Base-by-base conservation (phyloP, 805 yeast species). In the Zygoascus bituminiphila region DNA sequence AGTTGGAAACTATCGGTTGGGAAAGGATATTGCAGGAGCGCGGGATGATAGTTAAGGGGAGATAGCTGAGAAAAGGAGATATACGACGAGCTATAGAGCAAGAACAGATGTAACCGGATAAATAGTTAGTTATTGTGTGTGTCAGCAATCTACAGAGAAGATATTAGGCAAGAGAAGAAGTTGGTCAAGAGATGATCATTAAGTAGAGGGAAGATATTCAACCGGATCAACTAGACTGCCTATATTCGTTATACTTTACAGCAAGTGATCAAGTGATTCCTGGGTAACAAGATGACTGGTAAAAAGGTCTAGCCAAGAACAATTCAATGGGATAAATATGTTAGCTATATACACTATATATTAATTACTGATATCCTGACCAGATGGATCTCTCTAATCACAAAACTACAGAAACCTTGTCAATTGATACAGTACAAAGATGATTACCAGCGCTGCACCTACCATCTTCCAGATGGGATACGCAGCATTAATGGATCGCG, bases 1-100 rank as follows among this genome's bases (percentile, higher is more conserved):
- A 9, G 86, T 88, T 57, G 95, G 94, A 15, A 85, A 82, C 62
- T 89, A 89, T 68, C 78, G 87, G 60, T 71, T 91, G 40, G 98
- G 98, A 15, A 53, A 54, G 49, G 59, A 53, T 37, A 55, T 52
- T 19, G 51, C 48, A n/a, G 55, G 57, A 9, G 51, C 23, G 29
- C 40, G 45, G 31, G 38, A 45, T 40, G 14, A 41, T 14, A 20
- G 19, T 8, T 15, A 24, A 12, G 22, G 20, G 7, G 29, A 12
- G 29, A 25, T 25, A 25, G 10, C 29, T n/a, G n/a, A n/a, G n/a
- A n/a, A n/a, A n/a, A 12, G 29, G 29, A 25, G 29, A 29, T 29
- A 29, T 29, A 29, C n/a, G n/a, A n/a, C n/a, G n/a, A n/a, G n/a
- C n/a, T n/a, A n/a, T n/a, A n/a, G n/a, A n/a, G n/a, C n/a, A n/a